A percentile compares a stretch with the other conserved stretches of the same genome.
Evolutionary conservation across 371 early-diverging fungal species (phyloP).

Genomic region (Syncephalastrum sp.): DNA sequence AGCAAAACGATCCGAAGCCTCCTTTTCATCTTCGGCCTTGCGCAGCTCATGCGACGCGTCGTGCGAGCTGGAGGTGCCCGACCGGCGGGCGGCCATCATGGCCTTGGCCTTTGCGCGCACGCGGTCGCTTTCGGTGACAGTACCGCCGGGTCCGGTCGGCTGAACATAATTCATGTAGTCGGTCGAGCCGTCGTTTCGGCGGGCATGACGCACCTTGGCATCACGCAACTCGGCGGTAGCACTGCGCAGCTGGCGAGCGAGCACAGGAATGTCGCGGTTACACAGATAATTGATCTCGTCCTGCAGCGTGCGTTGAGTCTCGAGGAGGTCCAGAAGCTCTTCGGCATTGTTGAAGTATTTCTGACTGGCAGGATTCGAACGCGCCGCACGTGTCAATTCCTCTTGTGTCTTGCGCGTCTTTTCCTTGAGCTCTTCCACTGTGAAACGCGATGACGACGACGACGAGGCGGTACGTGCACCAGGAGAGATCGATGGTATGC

Average conservation of each 20-base stretch:
- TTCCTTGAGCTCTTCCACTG: constrained; percentile 49
- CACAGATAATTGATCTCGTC: constrained; percentile 47
- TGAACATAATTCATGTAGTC: constrained; percentile 44
- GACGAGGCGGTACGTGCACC: too few species aligned
- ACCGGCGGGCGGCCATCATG: constrained; percentile 62
- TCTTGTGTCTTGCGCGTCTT: constrained; percentile 41
- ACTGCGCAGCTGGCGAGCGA: constrained; percentile 53
- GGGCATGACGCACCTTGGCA: constrained; percentile 44
- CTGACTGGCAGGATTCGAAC: constrained; percentile 17
- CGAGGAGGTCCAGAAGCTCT: constrained; percentile 30
- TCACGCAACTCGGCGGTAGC: constrained; percentile 56
- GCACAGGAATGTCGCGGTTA: constrained; percentile 51
- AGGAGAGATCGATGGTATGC: background rate
- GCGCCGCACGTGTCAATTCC: constrained; percentile 22
- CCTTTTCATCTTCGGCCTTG: constrained; percentile 48
- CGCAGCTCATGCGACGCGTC: constrained; percentile 33
- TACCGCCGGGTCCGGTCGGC: constrained; percentile 63
- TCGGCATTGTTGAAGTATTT: constrained; percentile 35
- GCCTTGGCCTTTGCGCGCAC: constrained; percentile 68
- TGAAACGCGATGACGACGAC: constrained; percentile 12
- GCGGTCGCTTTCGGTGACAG: constrained; percentile 57
- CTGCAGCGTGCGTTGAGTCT: constrained; percentile 40
- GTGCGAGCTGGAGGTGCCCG: constrained; percentile 26
- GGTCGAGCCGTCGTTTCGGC: constrained; percentile 39
- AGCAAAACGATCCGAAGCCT: constrained; percentile 34